Base-by-base conservation (phyloP, 805 yeast species). In the Debaryomyces tyrocola region DNA sequence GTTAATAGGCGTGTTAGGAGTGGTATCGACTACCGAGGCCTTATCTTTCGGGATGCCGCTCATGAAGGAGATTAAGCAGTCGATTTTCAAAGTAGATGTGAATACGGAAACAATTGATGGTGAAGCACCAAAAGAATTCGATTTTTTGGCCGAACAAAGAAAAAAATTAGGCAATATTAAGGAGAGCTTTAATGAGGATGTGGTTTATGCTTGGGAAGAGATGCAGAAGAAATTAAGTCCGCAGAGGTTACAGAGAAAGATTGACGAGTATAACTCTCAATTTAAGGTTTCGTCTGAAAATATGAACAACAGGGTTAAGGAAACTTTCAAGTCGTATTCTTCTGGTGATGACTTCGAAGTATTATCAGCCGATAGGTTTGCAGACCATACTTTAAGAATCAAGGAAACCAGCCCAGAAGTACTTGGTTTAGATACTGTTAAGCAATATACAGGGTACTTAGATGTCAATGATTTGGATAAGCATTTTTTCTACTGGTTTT, bases 401-500 rank as follows among this genome's bases (percentile, higher is more conserved):
- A 66, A 66, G 50, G 53, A 65, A 40, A 62, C 59, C 45, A 49
- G 61, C 44, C 75, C 75, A 1, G 73, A 67, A 45, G 40, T 53
- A 6, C 59, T 70, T 36, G 73, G 73, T 12, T 55, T 70, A 43
- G 75, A 70, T 47, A 48, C 64, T 18, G 74, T 68, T 20, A 46
- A 67, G 24, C 74, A 68, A 46, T 66, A 63, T 43, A 66, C 75
- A 33, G 75, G 75, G 3, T 70, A 70, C 51, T 63, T 70, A 52
- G 72, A 70, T 48, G 62, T 69, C 33, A 64, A 62, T 18, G 51
- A 58, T 35, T 52, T 58, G 46, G 70, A 59, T 40, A 91, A 90
- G 70, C 95, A 88, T 66, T 84, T 91, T 64, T 92, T 91, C 67
- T 92, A 84, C 74, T 90, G 96, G 96, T 84, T 85, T 59, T 92